Evolutionary conservation across 345 rosid genomes (phyloP), one percentile per base, ranked within the genome.

Genomic region (Schrenkiella parvula): DNA sequence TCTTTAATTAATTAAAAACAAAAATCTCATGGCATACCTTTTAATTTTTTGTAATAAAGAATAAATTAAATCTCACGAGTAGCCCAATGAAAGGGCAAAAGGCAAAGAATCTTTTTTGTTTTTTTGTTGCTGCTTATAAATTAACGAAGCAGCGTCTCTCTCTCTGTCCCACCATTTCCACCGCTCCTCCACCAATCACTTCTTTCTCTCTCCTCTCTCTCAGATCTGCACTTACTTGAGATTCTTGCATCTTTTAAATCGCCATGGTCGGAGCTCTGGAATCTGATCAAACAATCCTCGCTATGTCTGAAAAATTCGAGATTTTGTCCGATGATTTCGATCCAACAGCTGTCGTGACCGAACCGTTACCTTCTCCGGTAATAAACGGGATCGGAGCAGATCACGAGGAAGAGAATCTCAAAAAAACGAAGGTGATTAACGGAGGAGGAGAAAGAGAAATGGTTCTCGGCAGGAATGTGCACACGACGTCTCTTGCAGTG

Each of bases 401-500:
- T 9, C 19, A 9, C 1, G 70, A 62, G 1, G 79, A 35, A 0
- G 79, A 29, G 17, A 53, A 19, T 5, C 72, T 46, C 21, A 44
- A 55, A 22, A 73, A 42, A 17, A 44, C 32, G 22, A 19, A 28
- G 64, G 35, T 39, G 1, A 47, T 1, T 0, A 41, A 32, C 9
- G 78, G 51, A 58, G 42, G 62, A 7, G 79, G 66, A 51, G 78
- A 73, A 3, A 74, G 86, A 76, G 91, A 85, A 86, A 87, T 93
- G 66, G 97, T 89, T 32, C 70, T 93, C 23, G 97, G 99, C 35
- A 83, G 75, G 80, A 93, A 93, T 73, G 77, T 93, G 19, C 97
- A 89, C 66, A 87, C 97, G 57, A 69, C 95, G 54, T 87, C 90
- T 73, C 87, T 89, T 2, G 89, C 87, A 57, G 91, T 93, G 9